Percentiles rank a stretch among this genome's conserved stretches.
These are phyloP conservation scores for Triticum turgidum DNA, from an alignment of 176 grass and related monocot genomes.

Conservation along the genomic window DNA sequence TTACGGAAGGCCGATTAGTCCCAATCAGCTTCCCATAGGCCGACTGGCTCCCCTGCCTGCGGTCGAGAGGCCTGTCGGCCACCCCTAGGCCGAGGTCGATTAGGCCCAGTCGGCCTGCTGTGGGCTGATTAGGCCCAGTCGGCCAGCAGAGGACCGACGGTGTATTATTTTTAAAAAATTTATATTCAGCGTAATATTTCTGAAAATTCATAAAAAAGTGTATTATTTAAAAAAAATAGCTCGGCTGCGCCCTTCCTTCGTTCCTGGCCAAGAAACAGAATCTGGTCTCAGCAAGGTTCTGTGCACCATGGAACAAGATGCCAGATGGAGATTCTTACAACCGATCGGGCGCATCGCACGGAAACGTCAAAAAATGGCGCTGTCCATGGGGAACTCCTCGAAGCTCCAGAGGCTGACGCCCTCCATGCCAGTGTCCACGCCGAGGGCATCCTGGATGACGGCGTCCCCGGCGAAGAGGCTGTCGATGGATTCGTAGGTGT, in stretches of 20 bases:
- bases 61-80: too few relatives aligned
- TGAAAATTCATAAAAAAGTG: too few relatives aligned
- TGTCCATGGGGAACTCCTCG: constrained; percentile 61
- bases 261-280: neutral
- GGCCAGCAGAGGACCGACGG: too few relatives aligned
- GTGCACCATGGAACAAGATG: neutral
- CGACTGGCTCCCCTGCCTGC: too few relatives aligned
- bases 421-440: constrained; percentile 25
- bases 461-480: constrained; percentile 32
- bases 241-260: neutral
- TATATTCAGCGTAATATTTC: too few relatives aligned
- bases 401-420: constrained; percentile 72
- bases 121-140: too few relatives aligned
- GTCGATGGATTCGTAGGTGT: constrained; percentile 42
- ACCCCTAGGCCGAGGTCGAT: too few relatives aligned
- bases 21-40: too few relatives aligned
- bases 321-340: constrained; percentile 26
- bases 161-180: too few relatives aligned
- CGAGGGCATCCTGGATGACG: constrained; percentile 21
- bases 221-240: too few relatives aligned
- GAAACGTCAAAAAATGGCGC: constrained; percentile 38
- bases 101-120: too few relatives aligned
- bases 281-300: neutral
- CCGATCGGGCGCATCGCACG: neutral
- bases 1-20: too few relatives aligned